Evolutionary conservation across 1,284 basidiomycete species (phyloP), one percentile per base, ranked within the genome.

Genomic region (Psilocybe mexicana): DNA sequence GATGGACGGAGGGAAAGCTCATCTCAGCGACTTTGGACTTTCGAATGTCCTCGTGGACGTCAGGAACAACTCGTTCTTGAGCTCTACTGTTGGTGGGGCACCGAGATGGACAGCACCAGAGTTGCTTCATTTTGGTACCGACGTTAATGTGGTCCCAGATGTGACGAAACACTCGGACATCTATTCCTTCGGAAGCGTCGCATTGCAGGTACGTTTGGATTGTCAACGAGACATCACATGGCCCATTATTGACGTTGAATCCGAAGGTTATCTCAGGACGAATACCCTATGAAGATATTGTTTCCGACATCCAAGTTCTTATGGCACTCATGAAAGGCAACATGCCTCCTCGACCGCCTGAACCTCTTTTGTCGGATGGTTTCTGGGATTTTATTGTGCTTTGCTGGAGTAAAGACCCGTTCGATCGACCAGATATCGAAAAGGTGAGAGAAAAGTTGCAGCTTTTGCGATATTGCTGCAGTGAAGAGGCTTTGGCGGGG

Each of bases 11-110:
- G 65, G 65, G 2, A 53, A 55, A 24, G 67, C 71, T 0, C 61
- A 63, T 36, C 56, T 74, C 7, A 61, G 65, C 6, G 76, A 78
- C 57, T 78, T 77, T 51, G 76, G 75, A 8, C 64, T 76, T 7
- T 77, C 76, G 0, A 68, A 62, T 28, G 63, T 76, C 49, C 63
- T 72, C 24, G 66, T 67, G 33, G 74, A 75, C 30, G 68, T 69
- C 10, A 65, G 68, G 26, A 67, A 67, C 6, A 66, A 64, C 0
- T 69, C 71, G 0, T 69, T 68, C 50, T 60, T 67, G 35, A 71
- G 68, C 0, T 74, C 73, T 8, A 69, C 69, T 5, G 63, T 74
- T 6, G 66, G 67, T 30, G 76, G 74, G 8, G 65, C 69, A 3
- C 55, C 74, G 12, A 58, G 61, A 26, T 78, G 73, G 63, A 67